Conservation (phyloP, 2,329 filamentous ascomycete species). For the Fusarium sp. region DNA sequence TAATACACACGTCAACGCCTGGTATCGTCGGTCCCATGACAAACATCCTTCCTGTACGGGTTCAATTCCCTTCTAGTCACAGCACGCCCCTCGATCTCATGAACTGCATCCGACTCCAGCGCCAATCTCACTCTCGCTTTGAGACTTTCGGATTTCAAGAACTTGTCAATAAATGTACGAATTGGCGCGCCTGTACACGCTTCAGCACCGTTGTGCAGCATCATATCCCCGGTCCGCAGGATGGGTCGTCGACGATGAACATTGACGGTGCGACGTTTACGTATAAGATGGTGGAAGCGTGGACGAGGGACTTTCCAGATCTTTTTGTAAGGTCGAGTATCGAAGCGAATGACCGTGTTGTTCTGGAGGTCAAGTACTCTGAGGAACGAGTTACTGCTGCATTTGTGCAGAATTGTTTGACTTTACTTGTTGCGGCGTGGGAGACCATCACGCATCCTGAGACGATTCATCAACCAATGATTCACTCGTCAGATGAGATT, state of each 20-base stretch:
- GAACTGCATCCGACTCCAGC: constrained; percentile 58
- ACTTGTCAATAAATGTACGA: constrained; percentile 62
- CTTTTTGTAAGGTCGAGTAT: constrained; percentile 55
- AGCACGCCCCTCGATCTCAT: constrained; percentile 60
- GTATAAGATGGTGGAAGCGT: constrained; percentile 52
- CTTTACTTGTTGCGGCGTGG: constrained; percentile 56
- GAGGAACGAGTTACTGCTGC: constrained; percentile 52
- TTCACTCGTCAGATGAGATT: constrained; percentile 54
- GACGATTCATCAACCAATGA: constrained; percentile 55
- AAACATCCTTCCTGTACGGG: constrained; percentile 59
- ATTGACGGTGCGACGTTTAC: constrained; percentile 57
- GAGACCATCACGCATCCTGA: constrained; percentile 56
- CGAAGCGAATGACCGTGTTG: constrained; percentile 47
- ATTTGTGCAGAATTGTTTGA: constrained; percentile 56
- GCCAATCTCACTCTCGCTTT: constrained; percentile 55
- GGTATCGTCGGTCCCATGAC: constrained; percentile 59
- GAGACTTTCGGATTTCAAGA: constrained; percentile 61
- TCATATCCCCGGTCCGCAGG: constrained; percentile 42
- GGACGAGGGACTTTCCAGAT: constrained; percentile 53
- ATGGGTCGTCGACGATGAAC: constrained; percentile 53
- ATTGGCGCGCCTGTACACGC: constrained; percentile 61
- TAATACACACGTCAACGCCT: constrained; percentile 55
- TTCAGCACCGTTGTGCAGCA: constrained; percentile 65
- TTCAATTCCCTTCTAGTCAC: constrained; percentile 53
- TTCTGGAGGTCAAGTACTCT: constrained; percentile 56